A percentile compares a stretch with the other conserved stretches of the same genome.
These are phyloP conservation scores for Fusarium graminum DNA, from an alignment of 2,329 filamentous ascomycete genomes.

Conservation along the genomic window DNA sequence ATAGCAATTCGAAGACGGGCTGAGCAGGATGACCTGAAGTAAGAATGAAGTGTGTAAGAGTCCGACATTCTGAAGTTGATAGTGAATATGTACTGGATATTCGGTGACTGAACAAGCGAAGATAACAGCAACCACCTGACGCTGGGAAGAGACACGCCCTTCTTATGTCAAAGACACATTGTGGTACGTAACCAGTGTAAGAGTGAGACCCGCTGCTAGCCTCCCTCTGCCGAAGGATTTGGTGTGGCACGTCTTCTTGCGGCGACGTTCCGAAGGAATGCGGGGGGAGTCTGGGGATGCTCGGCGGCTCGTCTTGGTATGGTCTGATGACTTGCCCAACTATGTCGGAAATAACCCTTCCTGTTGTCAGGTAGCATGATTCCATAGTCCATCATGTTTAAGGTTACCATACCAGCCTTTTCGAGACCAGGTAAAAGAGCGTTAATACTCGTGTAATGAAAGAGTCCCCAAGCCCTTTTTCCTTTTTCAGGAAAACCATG, in stretches of 20 bases:
- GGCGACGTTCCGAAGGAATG: slow-evolving; percentile 30
- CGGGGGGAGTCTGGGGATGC: slow-evolving; percentile 14
- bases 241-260: slow-evolving; percentile 2
- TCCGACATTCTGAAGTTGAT: slow-evolving; percentile 37
- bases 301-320: neutral
- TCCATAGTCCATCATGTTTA: too few relatives aligned
- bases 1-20: slow-evolving; percentile 72
- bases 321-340: too few relatives aligned
- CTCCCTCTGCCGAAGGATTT: slow-evolving; percentile 30
- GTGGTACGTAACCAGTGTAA: neutral
- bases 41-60: slow-evolving; percentile 65
- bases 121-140: fast-evolving
- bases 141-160: slow-evolving; percentile 9
- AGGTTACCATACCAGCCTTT: too few relatives aligned
- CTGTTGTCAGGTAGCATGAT: too few relatives aligned
- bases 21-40: slow-evolving; percentile 73
- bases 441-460: too few relatives aligned
- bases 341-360: too few relatives aligned
- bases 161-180: slow-evolving; percentile 33
- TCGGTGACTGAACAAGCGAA: too few relatives aligned
- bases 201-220: slow-evolving; percentile 27
- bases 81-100: fast-evolving
- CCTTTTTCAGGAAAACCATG: too few relatives aligned
- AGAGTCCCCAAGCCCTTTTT: too few relatives aligned
- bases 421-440: too few relatives aligned